Base-by-base conservation (phyloP, 257 asterid genomes). In the Plantago ovata region DNA sequence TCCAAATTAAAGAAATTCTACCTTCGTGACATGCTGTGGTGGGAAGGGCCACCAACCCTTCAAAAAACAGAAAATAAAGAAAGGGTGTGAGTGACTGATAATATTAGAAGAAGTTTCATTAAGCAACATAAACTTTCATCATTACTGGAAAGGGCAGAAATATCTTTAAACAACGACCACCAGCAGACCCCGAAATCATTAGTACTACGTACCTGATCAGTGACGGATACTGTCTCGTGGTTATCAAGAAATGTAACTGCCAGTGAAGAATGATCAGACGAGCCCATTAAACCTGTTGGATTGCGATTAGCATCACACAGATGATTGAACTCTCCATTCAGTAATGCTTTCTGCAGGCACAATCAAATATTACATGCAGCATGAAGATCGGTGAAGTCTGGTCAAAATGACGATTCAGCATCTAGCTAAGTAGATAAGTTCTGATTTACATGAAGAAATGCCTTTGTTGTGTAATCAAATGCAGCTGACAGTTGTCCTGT, bases 41-140 rank as follows among this genome's bases (percentile, higher is more conserved):
- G 98, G 95, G 44, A 92, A 92, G 70, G 98, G 98, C 98, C 98
- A 91, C 63, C 87, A 95, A 38, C 85, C 94, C 98, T 91, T 89
- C 78, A 66, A 61, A 60, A 47, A 60, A 46, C 42, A 56, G 19
- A 43, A 62, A 60, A 7, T 16, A 46, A 53, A 44, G n/a, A 33
- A 56, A 62, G 28, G 65, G 71, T 43, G 47, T n/a, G n/a, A n/a
- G n/a, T n/a, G n/a, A n/a, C n/a, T n/a, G n/a, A n/a, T n/a, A n/a
- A n/a, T n/a, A 56, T 39, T 33, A 44, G 38, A 53, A 48, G 42
- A 56, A 64, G 11, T 15, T 43, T 47, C 67, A 59, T 52, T 39
- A 50, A 53, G 15, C 44, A 24, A 57, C 57, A 56, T n/a, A 61
- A 59, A 36, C 24, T 47, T 53, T 32, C 42, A 56, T 62, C 40